Conservation (phyloP, 768 basidiomycete genomes). For the Leccinum subtestaceum region DNA sequence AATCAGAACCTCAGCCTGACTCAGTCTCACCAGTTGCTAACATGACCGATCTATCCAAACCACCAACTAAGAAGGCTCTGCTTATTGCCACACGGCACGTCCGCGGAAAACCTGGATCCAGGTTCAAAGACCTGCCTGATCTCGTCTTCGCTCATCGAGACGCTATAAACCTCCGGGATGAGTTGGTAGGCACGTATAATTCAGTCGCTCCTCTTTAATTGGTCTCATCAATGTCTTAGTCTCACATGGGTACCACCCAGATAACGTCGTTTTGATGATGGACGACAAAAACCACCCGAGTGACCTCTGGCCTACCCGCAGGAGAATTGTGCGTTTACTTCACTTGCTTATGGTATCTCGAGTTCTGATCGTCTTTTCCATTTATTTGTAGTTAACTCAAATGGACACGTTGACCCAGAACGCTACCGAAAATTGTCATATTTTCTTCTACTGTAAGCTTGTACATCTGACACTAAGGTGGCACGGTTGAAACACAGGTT, state of each 20-base stretch:
- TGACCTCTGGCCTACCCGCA: background rate
- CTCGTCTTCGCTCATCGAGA: background rate
- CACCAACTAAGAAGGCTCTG: background rate
- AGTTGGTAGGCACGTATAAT: background rate
- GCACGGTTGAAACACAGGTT: background rate
- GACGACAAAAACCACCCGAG: background rate
- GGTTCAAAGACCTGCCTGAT: background rate
- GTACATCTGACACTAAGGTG: background rate
- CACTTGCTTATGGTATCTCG: background rate
- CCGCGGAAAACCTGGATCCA: background rate
- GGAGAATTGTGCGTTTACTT: background rate
- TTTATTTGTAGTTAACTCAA: slow-evolving; percentile 27
- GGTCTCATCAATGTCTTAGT: background rate
- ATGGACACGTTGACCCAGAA: slow-evolving; percentile 43
- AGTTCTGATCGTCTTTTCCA: background rate
- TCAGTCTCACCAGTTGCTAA: background rate
- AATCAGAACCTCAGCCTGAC: background rate
- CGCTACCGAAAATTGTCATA: slow-evolving; percentile 43
- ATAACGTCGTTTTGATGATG: background rate
- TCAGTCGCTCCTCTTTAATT: background rate
- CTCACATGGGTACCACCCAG: background rate
- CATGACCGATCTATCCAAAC: background rate
- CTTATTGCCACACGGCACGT: background rate
- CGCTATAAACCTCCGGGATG: background rate
- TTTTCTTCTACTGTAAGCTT: slow-evolving; percentile 54